These are phyloP conservation scores for Medicago lupulina DNA, from an alignment of 306 rosid species.

Conservation along the genomic window DNA sequence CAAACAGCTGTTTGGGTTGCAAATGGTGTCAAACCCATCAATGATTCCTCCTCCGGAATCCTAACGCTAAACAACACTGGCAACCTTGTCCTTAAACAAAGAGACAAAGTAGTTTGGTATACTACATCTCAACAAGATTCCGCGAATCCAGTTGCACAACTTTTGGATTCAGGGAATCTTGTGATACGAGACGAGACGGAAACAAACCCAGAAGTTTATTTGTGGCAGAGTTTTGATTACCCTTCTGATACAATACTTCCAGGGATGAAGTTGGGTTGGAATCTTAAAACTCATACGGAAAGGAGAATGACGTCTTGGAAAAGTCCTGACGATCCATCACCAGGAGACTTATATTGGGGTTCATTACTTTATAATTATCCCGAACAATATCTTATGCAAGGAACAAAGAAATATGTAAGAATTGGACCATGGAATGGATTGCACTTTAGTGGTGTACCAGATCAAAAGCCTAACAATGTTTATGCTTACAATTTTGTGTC, in stretches of 20 bases:
- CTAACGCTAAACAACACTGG: constrained; percentile 31
- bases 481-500: constrained; percentile 2
- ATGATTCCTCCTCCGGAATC: constrained; percentile 41
- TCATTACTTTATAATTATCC: constrained; percentile 35
- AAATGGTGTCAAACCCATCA: constrained; percentile 49
- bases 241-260: constrained; percentile 61
- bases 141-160: constrained; percentile 42
- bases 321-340: constrained; percentile 53
- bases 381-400: constrained; percentile 39
- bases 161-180: constrained; percentile 51
- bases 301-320: constrained; percentile 56
- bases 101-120: constrained; percentile 42
- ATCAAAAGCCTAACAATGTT: constrained; percentile 23
- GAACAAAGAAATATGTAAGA: constrained; percentile 30
- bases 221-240: constrained; percentile 28
- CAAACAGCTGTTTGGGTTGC: constrained; percentile 67
- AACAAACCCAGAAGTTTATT: constrained; percentile 1
- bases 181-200: constrained; percentile 42
- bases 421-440: constrained; percentile 51
- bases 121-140: constrained; percentile 18
- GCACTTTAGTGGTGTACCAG: constrained; percentile 38
- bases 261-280: constrained; percentile 63
- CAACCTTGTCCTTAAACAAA: constrained; percentile 42
- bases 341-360: constrained; percentile 43
- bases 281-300: constrained; percentile 48